phyloP scores from a whole-genome alignment of 139 green algal genomes.

The Micractinium sp. region DNA sequence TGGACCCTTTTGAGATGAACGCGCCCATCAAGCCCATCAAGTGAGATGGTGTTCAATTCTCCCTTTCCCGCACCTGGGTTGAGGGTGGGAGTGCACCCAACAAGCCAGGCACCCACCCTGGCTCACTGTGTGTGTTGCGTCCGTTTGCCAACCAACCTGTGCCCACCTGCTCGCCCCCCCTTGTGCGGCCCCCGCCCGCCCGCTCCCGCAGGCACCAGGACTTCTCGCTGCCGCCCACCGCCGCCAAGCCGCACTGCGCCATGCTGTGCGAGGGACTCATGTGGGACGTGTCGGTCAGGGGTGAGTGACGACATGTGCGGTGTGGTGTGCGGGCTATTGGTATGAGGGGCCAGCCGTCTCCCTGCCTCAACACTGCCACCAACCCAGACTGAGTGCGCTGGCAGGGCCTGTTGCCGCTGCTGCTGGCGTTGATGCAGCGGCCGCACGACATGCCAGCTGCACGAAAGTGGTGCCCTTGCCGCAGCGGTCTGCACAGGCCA shows the following conservation, averaged over 20 bases:
- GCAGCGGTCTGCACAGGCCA: neutral
- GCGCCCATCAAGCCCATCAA: neutral
- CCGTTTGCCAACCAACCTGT: neutral
- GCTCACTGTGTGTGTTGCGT: too few relatives aligned
- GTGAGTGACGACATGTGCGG: neutral
- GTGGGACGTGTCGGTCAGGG: slow-evolving; percentile 10
- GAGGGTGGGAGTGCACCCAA: neutral
- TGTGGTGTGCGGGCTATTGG: neutral
- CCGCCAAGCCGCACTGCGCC: neutral
- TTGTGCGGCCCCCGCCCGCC: neutral
- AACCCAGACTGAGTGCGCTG: too few relatives aligned
- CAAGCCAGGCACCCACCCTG: neutral
- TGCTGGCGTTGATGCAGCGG: neutral
- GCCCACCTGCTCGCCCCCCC: neutral
- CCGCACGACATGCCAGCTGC: too few relatives aligned
- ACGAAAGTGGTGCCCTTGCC: too few relatives aligned
- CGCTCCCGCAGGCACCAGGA: slow-evolving; percentile 13
- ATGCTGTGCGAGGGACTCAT: neutral
- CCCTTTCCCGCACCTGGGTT: neutral
- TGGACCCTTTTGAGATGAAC: slow-evolving; percentile 1
- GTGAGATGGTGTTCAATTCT: neutral
- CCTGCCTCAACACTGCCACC: too few relatives aligned
- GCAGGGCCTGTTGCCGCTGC: neutral
- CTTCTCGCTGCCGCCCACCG: neutral
- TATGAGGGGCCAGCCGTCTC: neutral